Evolutionary conservation across 176 grass and related monocot genomes (phyloP).

Genomic region (Tillandsia fasciculata): DNA sequence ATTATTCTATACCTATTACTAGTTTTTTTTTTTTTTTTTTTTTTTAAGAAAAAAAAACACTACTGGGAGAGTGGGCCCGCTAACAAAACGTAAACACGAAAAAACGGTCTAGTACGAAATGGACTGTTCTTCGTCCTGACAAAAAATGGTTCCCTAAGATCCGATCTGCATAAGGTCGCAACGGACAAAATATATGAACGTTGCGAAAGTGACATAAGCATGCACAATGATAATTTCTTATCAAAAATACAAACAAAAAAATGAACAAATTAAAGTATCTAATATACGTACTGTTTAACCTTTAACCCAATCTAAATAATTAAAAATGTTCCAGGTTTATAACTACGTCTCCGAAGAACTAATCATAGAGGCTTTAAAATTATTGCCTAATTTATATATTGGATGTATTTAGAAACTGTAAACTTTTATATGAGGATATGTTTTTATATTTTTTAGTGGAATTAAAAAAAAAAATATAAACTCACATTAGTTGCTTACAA

Average conservation of each 20-base stretch:
- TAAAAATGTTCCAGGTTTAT: no score
- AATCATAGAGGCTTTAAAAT: not conserved
- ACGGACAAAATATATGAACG: not conserved
- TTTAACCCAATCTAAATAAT: slow-evolving; percentile 9
- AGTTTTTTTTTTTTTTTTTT: no score
- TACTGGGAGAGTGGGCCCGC: not conserved
- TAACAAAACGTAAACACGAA: not conserved
- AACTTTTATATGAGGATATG: no score
- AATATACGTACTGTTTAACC: not conserved
- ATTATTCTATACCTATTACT: no score
- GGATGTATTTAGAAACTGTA: not conserved
- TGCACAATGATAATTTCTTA: not conserved
- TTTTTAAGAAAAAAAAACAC: not conserved
- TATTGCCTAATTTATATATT: not conserved
- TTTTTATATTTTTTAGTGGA: no score
- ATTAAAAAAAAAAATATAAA: no score
- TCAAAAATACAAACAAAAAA: not conserved
- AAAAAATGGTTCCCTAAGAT: not conserved
- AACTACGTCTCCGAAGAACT: no score
- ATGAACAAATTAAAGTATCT: not conserved
- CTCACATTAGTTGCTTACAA: no score
- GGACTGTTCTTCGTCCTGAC: not conserved
- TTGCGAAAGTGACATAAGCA: not conserved
- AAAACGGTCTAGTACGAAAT: not conserved
- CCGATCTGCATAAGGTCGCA: not conserved